These are phyloP conservation scores for Podaxis mareebaensis DNA, from an alignment of 768 basidiomycete genomes.

Conservation along the genomic window DNA sequence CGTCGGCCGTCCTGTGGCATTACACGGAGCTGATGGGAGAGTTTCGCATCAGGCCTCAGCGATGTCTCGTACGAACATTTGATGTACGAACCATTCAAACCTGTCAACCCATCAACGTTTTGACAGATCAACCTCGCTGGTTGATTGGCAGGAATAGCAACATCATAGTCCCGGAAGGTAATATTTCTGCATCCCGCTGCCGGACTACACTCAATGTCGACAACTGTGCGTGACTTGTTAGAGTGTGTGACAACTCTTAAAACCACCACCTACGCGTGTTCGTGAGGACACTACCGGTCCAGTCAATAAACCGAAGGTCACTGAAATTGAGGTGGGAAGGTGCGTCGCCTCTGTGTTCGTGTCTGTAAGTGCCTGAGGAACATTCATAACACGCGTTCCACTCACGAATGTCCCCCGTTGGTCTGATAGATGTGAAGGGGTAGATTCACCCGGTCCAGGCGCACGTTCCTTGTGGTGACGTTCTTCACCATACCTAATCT, in stretches of 20 bases:
- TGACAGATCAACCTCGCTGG: constrained; percentile 44
- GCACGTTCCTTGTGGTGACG: constrained; percentile 41
- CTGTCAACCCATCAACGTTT: constrained; percentile 43
- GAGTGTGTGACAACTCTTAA: not conserved
- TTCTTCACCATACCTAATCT: constrained; percentile 45
- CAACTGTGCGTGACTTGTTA: constrained; percentile 32
- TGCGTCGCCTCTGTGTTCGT: constrained; percentile 36
- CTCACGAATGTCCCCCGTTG: constrained; percentile 16
- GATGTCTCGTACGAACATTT: not conserved
- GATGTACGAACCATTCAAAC: constrained; percentile 33
- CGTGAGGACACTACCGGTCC: constrained; percentile 47
- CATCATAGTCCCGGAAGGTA: constrained; percentile 39
- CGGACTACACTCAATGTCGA: constrained; percentile 52
- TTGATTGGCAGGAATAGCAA: constrained; percentile 36
- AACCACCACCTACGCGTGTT: constrained; percentile 27
- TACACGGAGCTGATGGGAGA: constrained; percentile 11
- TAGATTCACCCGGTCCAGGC: constrained; percentile 43
- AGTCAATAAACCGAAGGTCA: constrained; percentile 46
- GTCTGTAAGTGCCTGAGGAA: constrained; percentile 24
- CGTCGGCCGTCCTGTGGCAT: constrained; percentile 9
- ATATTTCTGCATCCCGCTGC: constrained; percentile 46
- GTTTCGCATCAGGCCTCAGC: not conserved
- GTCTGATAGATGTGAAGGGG: constrained; percentile 15
- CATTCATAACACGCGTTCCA: not conserved
- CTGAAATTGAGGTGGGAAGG: constrained; percentile 46